Evolutionary conservation across 257 asterid genomes (phyloP).

Genomic region (Nicotiana sylvestris): DNA sequence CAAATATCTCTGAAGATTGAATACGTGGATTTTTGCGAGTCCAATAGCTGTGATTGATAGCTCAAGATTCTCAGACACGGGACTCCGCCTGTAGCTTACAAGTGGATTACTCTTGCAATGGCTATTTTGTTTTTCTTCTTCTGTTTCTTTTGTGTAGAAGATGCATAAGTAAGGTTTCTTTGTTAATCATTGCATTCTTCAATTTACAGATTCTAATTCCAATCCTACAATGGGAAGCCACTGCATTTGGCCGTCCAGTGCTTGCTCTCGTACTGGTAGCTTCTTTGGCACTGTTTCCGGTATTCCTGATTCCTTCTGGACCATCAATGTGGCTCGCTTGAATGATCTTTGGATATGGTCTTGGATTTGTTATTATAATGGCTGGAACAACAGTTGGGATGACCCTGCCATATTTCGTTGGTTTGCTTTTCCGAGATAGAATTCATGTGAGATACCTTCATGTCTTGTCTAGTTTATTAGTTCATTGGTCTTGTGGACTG

Average conservation of each 20-base stretch:
- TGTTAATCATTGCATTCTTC: conserved; percentile 5
- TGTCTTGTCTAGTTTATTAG: not conserved
- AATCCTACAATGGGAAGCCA: conserved; percentile 30
- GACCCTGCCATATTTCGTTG: conserved; percentile 10
- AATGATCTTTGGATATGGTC: conserved; percentile 35
- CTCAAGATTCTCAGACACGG: not conserved
- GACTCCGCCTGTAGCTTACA: not conserved
- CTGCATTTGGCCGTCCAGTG: conserved; percentile 26
- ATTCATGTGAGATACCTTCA: conserved; percentile 11
- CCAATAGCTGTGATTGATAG: too few species aligned
- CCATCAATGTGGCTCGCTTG: conserved; percentile 43
- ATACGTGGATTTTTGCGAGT: too few species aligned
- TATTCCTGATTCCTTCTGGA: conserved; percentile 30
- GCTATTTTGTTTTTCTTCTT: not conserved
- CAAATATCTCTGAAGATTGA: too few species aligned
- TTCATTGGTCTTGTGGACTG: not conserved
- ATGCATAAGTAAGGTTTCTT: not conserved
- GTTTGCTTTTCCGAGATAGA: conserved; percentile 17
- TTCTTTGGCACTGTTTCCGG: conserved; percentile 31
- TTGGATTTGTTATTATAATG: conserved; percentile 30
- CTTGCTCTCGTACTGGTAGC: conserved; percentile 29
- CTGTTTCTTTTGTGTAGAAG: not conserved
- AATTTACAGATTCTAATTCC: conserved; percentile 18
- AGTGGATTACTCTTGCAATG: not conserved
- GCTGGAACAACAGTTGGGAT: conserved; percentile 18